Conservation (phyloP, 148 eudicot genomes). For the Rhododendron williamsianum region DNA sequence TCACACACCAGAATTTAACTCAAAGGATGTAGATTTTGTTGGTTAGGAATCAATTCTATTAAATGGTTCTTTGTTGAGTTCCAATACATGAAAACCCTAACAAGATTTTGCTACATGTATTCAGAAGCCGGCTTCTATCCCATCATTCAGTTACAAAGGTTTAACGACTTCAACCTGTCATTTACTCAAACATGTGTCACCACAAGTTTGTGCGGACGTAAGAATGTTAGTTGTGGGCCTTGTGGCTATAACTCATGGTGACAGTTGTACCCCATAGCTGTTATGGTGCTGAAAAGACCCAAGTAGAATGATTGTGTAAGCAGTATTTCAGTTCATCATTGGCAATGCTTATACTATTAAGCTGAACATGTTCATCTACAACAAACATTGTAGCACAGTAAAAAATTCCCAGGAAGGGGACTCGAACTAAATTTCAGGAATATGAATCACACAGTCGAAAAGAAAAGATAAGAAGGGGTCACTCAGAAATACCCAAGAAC, state of each 20-base stretch:
- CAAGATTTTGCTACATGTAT: not conserved
- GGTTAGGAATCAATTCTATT: not conserved
- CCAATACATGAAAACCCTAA: not conserved
- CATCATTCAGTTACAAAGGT: not conserved
- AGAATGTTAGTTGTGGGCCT: not conserved
- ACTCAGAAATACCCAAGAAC: not conserved
- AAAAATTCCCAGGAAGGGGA: not conserved
- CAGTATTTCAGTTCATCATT: not conserved
- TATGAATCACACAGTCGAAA: not conserved
- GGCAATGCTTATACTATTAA: not conserved
- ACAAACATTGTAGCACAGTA: not conserved
- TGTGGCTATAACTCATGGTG: not conserved
- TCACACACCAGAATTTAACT: not conserved
- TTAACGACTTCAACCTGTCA: not conserved
- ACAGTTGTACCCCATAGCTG: not conserved
- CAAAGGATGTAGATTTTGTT: too few species aligned
- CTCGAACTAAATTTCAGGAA: not conserved
- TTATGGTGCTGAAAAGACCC: not conserved
- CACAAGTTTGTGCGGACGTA: not conserved
- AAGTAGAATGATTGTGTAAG: not conserved
- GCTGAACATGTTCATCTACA: not conserved
- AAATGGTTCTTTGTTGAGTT: not conserved
- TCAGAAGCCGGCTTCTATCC: not conserved
- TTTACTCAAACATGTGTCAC: not conserved
- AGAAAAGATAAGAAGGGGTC: not conserved